Percentiles rank a stretch among this genome's conserved stretches.
Evolutionary conservation across 2,329 filamentous ascomycete genomes (phyloP).

Genomic region (Herpomyces periplanetae): DNA sequence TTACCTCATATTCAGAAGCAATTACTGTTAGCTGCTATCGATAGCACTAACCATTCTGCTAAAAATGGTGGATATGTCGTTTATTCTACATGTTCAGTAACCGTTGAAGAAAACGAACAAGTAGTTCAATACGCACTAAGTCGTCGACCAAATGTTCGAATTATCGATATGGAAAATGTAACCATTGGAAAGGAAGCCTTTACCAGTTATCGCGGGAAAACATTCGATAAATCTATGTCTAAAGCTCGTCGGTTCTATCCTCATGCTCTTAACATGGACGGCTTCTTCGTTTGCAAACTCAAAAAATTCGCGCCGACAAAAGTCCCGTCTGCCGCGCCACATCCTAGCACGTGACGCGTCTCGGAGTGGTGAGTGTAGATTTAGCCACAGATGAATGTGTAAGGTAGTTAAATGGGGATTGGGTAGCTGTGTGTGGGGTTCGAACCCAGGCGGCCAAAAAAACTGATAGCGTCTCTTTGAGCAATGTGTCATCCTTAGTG

Average conservation of each 20-base stretch:
- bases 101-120: conserved; percentile 65
- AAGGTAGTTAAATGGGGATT: too few species aligned
- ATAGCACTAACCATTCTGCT: conserved; percentile 60
- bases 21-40: conserved; percentile 59
- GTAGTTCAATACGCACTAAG: conserved; percentile 75
- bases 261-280: conserved; percentile 73
- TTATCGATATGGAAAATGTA: conserved; percentile 67
- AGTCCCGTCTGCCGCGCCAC: too few species aligned
- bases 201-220: conserved; percentile 57
- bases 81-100: conserved; percentile 85
- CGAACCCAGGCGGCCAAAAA: too few species aligned
- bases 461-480: conserved; percentile 34
- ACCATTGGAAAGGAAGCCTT: conserved; percentile 76
- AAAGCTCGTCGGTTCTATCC: conserved; percentile 57
- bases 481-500: conserved; percentile 83
- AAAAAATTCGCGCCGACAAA: conserved; percentile 62
- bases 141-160: conserved; percentile 63
- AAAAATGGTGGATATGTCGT: conserved; percentile 84
- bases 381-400: too few species aligned
- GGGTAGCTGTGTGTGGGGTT: too few species aligned
- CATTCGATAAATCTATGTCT: conserved; percentile 48
- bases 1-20: conserved; percentile 86
- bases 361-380: too few species aligned
- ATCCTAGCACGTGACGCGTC: too few species aligned
- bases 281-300: conserved; percentile 92